These are phyloP conservation scores for Vararia minispora DNA, from an alignment of 768 basidiomycete genomes.

Conservation along the genomic window DNA sequence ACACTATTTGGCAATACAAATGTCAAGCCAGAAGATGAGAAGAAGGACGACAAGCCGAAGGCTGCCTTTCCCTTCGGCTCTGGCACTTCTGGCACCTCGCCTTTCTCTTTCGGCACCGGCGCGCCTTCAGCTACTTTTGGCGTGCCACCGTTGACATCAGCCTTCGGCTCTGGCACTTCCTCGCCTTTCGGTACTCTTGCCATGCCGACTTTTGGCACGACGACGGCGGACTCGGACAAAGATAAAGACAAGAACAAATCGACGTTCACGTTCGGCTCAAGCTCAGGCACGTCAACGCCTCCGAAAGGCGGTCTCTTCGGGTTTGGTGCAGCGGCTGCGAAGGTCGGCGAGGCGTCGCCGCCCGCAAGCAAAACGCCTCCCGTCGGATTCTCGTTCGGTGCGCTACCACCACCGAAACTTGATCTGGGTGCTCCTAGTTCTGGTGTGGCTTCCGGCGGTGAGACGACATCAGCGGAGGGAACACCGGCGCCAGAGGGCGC, in stretches of 20 bases:
- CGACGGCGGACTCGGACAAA: slow-evolving; percentile 6
- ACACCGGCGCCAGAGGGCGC: slow-evolving; percentile 14
- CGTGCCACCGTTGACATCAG: slow-evolving; percentile 2
- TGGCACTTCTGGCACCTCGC: slow-evolving; percentile 4
- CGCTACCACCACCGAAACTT: slow-evolving; percentile 11
- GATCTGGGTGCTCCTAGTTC: not conserved
- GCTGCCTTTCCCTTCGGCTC: too few species aligned
- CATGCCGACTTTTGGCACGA: not conserved
- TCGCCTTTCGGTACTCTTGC: not conserved
- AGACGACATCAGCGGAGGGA: slow-evolving; percentile 17
- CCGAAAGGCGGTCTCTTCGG: slow-evolving; percentile 24
- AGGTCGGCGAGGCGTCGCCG: slow-evolving; percentile 15
- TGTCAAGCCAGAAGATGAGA: too few species aligned
- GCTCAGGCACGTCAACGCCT: slow-evolving; percentile 3
- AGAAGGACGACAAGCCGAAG: too few species aligned
- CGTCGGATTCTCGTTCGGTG: slow-evolving; percentile 14
- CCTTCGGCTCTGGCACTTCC: slow-evolving; percentile 10
- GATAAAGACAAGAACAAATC: too few species aligned
- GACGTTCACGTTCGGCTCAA: slow-evolving; percentile 14
- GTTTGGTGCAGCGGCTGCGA: slow-evolving; percentile 33
- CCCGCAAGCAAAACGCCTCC: not conserved
- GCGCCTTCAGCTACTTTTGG: too few species aligned
- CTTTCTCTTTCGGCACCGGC: slow-evolving; percentile 5
- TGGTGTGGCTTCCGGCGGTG: slow-evolving; percentile 6
- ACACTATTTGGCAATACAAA: too few species aligned